Conservation (phyloP, 345 rosid genomes). For the Lepidium didymum region DNA sequence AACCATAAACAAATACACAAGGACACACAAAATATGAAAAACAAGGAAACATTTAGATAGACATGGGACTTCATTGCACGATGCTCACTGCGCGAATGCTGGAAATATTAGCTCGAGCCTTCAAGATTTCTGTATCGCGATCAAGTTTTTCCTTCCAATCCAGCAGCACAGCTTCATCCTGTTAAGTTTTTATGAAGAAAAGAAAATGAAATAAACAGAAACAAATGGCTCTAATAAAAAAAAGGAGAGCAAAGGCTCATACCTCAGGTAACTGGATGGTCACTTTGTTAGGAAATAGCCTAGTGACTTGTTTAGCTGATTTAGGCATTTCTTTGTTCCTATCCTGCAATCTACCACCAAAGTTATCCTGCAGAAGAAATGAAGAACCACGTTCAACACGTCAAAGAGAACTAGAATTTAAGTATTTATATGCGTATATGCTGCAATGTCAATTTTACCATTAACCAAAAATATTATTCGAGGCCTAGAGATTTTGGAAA, state of each 20-base stretch:
- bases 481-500: neutral
- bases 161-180: slow-evolving; percentile 83
- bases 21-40: neutral
- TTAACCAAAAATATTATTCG: neutral
- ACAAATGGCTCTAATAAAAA: neutral
- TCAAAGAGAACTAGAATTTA: neutral
- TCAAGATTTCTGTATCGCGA: slow-evolving; percentile 79
- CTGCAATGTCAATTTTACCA: neutral
- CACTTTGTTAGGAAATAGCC: slow-evolving; percentile 96
- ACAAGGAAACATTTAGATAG: neutral
- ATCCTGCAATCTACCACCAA: slow-evolving; percentile 71
- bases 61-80: neutral
- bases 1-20: neutral
- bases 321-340: slow-evolving; percentile 84
- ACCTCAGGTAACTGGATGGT: slow-evolving; percentile 91
- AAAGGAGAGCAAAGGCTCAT: neutral
- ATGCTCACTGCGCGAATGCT: slow-evolving; percentile 65
- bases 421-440: neutral
- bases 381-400: neutral
- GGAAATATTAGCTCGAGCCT: slow-evolving; percentile 64
- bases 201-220: neutral
- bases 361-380: slow-evolving; percentile 58
- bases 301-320: slow-evolving; percentile 70
- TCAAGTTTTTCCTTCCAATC: slow-evolving; percentile 95
- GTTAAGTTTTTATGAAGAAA: slow-evolving; percentile 20